Percentiles rank a stretch among this genome's conserved stretches.
phyloP scores from a whole-genome alignment of 2,329 filamentous ascomycete species.

The Aspergillus awamori region DNA sequence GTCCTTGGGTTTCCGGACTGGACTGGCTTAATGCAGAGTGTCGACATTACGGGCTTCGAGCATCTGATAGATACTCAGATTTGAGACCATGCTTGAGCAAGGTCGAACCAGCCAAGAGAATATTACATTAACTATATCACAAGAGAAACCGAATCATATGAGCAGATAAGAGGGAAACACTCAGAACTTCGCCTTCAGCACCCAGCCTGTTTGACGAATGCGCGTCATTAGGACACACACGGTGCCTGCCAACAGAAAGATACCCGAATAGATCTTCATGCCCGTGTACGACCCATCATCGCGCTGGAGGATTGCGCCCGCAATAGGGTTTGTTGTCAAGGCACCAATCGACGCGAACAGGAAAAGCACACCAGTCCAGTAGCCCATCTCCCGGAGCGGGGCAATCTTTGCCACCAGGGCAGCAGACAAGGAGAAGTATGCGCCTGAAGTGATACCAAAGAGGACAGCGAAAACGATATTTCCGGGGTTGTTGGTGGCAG shows the following conservation, averaged over 20 bases:
- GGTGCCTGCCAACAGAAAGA: constrained; percentile 3
- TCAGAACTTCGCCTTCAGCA: constrained; percentile 14
- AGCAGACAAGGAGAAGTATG: constrained; percentile 6
- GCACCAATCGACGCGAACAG: constrained; percentile 7
- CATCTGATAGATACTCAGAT: not conserved
- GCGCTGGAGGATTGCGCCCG: constrained; percentile 5
- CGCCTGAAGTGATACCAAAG: constrained; percentile 11
- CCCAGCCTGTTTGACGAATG: not conserved
- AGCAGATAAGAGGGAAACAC: not conserved
- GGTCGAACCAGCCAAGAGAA: not conserved
- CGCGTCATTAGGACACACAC: constrained; percentile 4
- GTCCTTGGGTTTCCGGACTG: constrained; percentile 26
- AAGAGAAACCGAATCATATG: not conserved
- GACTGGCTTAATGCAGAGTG: constrained; percentile 15
- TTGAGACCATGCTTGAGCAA: not conserved
- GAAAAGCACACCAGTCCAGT: constrained; percentile 9
- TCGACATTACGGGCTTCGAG: not conserved
- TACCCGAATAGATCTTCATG: constrained; percentile 10
- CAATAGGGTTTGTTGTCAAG: constrained; percentile 11
- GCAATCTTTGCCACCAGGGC: constrained; percentile 10
- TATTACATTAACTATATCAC: not conserved
- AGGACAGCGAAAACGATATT: constrained; percentile 6
- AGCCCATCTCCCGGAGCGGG: constrained; percentile 5
- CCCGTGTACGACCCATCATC: constrained; percentile 6
- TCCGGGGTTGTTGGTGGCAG: not conserved